Evolutionary conservation across 345 rosid species (phyloP).

Genomic region (Clarkia xantiana): DNA sequence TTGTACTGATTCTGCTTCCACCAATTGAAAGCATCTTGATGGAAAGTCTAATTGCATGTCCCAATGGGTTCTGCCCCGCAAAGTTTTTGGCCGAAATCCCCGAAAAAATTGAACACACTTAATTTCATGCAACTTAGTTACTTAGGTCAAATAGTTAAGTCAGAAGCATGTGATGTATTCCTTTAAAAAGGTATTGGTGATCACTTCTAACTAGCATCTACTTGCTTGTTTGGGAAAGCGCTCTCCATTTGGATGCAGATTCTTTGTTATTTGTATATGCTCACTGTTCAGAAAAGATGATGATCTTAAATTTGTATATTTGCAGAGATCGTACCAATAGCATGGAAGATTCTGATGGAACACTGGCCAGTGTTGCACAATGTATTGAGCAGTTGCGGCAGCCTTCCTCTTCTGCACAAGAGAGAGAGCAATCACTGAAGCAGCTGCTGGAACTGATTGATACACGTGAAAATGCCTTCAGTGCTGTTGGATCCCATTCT

Average conservation of each 20-base stretch:
- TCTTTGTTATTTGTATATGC: not conserved
- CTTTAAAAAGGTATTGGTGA: no score
- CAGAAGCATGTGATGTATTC: no score
- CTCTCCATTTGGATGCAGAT: no score
- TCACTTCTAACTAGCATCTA: no score
- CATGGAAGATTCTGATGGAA: slow-evolving; percentile 99
- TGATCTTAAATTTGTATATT: slow-evolving; percentile 1
- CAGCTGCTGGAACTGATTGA: slow-evolving; percentile 89
- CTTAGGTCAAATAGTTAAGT: no score
- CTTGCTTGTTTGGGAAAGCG: no score
- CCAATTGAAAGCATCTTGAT: no score
- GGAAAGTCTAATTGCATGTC: no score
- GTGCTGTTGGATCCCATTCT: slow-evolving; percentile 99
- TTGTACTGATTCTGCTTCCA: not conserved
- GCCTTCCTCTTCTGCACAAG: slow-evolving; percentile 75
- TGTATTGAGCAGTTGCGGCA: slow-evolving; percentile 96
- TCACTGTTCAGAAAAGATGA: not conserved
- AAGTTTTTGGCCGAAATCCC: no score
- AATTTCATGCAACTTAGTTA: no score
- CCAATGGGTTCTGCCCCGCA: no score
- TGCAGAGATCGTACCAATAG: slow-evolving; percentile 80
- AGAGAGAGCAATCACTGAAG: slow-evolving; percentile 74
- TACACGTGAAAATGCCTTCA: slow-evolving; percentile 86
- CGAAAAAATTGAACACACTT: no score
- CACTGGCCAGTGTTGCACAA: slow-evolving; percentile 97